A percentile compares a stretch with the other conserved stretches of the same genome.
Evolutionary conservation across 805 yeast species (phyloP).

Genomic region (Cyberlindnera xishuangbannaensis): DNA sequence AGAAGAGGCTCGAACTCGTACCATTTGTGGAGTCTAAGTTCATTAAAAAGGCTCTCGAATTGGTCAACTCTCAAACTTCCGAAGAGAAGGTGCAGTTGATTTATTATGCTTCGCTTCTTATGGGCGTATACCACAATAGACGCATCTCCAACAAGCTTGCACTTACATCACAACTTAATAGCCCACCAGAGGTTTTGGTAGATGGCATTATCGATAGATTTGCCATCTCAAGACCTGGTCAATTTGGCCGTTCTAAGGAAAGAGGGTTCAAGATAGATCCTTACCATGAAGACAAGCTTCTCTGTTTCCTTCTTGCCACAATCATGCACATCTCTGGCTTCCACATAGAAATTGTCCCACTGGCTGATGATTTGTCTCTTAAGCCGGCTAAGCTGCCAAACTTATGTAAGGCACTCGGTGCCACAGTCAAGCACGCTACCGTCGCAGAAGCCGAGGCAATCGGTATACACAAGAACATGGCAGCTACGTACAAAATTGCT

Average conservation of each 20-base stretch:
- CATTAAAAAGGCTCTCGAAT: constrained; percentile 40
- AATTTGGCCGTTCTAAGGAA: constrained; percentile 68
- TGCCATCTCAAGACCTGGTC: constrained; percentile 58
- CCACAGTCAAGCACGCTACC: constrained; percentile 65
- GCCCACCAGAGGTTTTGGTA: constrained; percentile 67
- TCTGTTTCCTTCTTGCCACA: constrained; percentile 71
- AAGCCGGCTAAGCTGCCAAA: constrained; percentile 68
- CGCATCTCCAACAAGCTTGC: constrained; percentile 54
- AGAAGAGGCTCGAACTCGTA: constrained; percentile 47
- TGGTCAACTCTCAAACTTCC: constrained; percentile 37
- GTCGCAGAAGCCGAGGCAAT: constrained; percentile 70
- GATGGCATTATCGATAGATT: constrained; percentile 71
- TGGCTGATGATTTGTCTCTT: constrained; percentile 78
- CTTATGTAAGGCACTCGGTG: constrained; percentile 78
- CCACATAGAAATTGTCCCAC: constrained; percentile 67
- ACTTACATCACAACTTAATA: constrained; percentile 54
- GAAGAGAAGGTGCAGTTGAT: constrained; percentile 58
- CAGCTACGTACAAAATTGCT: constrained; percentile 71
- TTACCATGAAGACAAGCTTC: constrained; percentile 75
- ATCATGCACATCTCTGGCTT: constrained; percentile 73
- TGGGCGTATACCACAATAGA: constrained; percentile 76
- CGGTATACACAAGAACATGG: constrained; percentile 55
- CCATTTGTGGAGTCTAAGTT: constrained; percentile 59
- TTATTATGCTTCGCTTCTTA: constrained; percentile 72
- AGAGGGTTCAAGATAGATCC: constrained; percentile 82